A percentile compares a stretch with the other conserved stretches of the same genome.
These are phyloP conservation scores for Barnettozyma salicaria DNA, from an alignment of 805 yeast species.

Conservation along the genomic window DNA sequence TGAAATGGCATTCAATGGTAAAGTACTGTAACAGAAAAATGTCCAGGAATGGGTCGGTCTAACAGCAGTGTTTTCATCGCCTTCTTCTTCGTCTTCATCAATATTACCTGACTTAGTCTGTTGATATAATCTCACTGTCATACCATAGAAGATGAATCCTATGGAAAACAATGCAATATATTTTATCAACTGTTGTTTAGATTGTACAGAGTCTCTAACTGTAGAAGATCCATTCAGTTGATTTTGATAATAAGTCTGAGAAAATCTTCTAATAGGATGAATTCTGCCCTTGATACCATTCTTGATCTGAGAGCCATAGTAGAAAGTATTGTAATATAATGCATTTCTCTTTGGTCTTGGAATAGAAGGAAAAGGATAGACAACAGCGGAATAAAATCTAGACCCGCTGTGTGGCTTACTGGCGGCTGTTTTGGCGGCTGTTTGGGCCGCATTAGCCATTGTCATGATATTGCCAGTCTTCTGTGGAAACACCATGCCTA, in stretches of 20 bases:
- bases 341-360: slow-evolving; percentile 53
- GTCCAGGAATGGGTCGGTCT: slow-evolving; percentile 81
- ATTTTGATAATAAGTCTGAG: slow-evolving; percentile 19
- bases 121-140: slow-evolving; percentile 25
- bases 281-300: slow-evolving; percentile 25
- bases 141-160: slow-evolving; percentile 26
- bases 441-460: slow-evolving; percentile 2
- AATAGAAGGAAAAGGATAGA: slow-evolving; percentile 44
- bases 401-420: slow-evolving; percentile 12
- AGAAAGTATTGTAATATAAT: slow-evolving; percentile 39
- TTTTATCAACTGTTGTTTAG: slow-evolving; percentile 23
- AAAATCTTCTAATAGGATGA: slow-evolving; percentile 25
- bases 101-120: slow-evolving; percentile 18
- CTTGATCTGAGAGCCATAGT: slow-evolving; percentile 32
- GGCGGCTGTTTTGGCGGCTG: background rate
- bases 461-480: background rate
- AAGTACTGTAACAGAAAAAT: slow-evolving; percentile 78
- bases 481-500: slow-evolving; percentile 8
- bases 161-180: slow-evolving; percentile 26
- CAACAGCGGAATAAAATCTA: slow-evolving; percentile 19
- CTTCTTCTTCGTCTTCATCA: slow-evolving; percentile 22
- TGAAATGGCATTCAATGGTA: slow-evolving; percentile 87
- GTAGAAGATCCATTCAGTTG: slow-evolving; percentile 21
- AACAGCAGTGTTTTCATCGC: slow-evolving; percentile 26
- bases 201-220: slow-evolving; percentile 9